Percentiles rank a stretch among this genome's conserved stretches.
phyloP scores from a whole-genome alignment of 1,284 basidiomycete genomes.

The Heimioporus retisporus region DNA sequence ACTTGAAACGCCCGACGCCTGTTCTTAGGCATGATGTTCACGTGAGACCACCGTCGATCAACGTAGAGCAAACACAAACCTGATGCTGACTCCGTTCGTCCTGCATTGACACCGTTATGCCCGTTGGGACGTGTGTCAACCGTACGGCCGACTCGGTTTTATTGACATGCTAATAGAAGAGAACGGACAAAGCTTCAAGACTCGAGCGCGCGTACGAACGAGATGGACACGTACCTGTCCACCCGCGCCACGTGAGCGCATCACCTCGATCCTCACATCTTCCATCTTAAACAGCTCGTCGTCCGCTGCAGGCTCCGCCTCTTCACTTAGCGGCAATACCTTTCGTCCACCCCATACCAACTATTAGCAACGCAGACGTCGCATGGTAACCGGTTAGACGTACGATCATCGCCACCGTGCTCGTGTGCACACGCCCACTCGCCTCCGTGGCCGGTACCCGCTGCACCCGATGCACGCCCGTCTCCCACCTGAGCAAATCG shows the following conservation, averaged over 20 bases:
- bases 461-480: constrained; percentile 68
- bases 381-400: constrained; percentile 31
- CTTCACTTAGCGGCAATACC: constrained; percentile 86
- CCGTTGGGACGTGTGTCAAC: constrained; percentile 93
- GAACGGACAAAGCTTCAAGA: too few relatives aligned
- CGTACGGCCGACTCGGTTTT: constrained; percentile 99
- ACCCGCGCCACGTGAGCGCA: constrained; percentile 97
- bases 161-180: constrained; percentile 86
- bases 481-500: constrained; percentile 89
- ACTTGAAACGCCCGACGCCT: constrained; percentile 91
- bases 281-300: constrained; percentile 79
- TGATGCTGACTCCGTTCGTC: constrained; percentile 98
- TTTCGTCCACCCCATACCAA: not conserved
- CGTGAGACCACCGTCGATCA: not conserved
- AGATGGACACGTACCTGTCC: constrained; percentile 74
- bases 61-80: constrained; percentile 49
- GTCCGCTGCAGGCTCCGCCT: constrained; percentile 54
- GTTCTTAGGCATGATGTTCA: constrained; percentile 63
- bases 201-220: too few relatives aligned
- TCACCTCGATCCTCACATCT: constrained; percentile 93
- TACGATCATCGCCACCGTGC: constrained; percentile 91
- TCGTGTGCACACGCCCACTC: constrained; percentile 90
- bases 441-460: too few relatives aligned
- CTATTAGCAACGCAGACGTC: too few relatives aligned
- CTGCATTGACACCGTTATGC: constrained; percentile 98